Percentiles rank a stretch among this genome's conserved stretches.
phyloP scores from a whole-genome alignment of 225 moss, liverwort and hornwort genomes.

The Sphagnum tenellum region DNA sequence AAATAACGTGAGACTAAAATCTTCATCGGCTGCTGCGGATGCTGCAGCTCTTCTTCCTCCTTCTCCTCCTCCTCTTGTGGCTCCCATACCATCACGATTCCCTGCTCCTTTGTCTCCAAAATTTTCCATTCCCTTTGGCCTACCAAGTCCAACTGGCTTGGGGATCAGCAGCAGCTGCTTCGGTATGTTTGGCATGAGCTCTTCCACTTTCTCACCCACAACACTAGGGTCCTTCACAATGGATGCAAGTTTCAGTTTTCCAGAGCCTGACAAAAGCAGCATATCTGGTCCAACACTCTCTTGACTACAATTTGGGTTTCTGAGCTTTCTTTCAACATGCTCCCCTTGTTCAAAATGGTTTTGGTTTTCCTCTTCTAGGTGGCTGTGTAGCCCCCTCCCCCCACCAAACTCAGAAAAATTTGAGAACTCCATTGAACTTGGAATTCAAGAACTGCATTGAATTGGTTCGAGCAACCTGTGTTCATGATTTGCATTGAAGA shows the following conservation, averaged over 20 bases:
- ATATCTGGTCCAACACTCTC: constrained; percentile 22
- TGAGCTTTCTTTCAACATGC: no score
- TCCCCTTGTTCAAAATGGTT: no score
- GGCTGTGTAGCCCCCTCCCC: no score
- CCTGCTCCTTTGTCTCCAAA: constrained; percentile 36
- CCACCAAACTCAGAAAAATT: no score
- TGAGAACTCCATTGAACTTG: no score
- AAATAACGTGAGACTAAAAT: background rate
- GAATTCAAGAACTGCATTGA: no score
- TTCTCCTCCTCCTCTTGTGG: no score
- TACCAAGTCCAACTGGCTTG: constrained; percentile 31
- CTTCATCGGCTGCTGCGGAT: background rate
- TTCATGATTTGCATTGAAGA: no score
- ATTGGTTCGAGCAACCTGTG: no score
- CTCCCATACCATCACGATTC: constrained; percentile 16
- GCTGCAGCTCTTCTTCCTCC: background rate
- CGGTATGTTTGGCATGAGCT: constrained; percentile 42
- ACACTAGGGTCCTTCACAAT: constrained; percentile 21
- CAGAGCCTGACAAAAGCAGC: constrained; percentile 42
- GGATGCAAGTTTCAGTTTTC: constrained; percentile 62
- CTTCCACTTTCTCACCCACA: constrained; percentile 42
- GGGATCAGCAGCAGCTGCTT: constrained; percentile 20
- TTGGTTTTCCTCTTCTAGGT: no score
- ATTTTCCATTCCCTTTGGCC: constrained; percentile 28
- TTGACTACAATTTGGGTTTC: no score